Base-by-base conservation (phyloP, 352 stramenopile genomes). In the Blastocystis sp. region DNA sequence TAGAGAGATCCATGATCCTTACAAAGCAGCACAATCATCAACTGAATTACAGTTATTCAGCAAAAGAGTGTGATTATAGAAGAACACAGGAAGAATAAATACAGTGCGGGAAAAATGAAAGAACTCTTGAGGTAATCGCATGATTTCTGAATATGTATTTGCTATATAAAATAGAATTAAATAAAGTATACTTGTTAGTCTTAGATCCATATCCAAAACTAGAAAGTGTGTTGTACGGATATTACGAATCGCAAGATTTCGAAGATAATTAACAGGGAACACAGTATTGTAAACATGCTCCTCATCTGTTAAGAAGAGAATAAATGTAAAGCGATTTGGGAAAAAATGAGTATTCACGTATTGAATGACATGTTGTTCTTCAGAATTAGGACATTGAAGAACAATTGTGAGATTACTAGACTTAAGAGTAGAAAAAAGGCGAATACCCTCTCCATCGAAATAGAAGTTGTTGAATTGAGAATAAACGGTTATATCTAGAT, bases 161-260 rank as follows among this genome's bases (percentile, higher is more conserved):
- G 53, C 70, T 81, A 81, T 27, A 17, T n/a, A 48, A 19, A 42
- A 60, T n/a, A 15, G 68, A 57, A 19, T n/a, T n/a, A 56, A 37
- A 4, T 40, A 24, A 35, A 66, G 6, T 51, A 30, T 11, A 81
- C 70, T 40, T 60, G 70, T 44, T 17, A 81, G 57, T 19, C 77
- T 37, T 44, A 88, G 24, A 88, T 88, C 77, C 77, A 88, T 88
- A 79, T 88, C 77, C 5, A 57, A 57, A 22, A 88, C 42, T 17
- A 73, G 40, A 44, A 88, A 88, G 44, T 88, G 77, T 17, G 77
- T 88, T 22, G 77, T 88, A 37, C 58, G 37, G 37, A 88, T 77
- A 44, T 88, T 73, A 6, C 48, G 58, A 76, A 88, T 88, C 5
- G 77, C 77, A n/a, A 77, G 27, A 79, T 88, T 88, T 7, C 77